Evolutionary conservation across 805 yeast genomes (phyloP).

Genomic region (Millerozyma acaciae): DNA sequence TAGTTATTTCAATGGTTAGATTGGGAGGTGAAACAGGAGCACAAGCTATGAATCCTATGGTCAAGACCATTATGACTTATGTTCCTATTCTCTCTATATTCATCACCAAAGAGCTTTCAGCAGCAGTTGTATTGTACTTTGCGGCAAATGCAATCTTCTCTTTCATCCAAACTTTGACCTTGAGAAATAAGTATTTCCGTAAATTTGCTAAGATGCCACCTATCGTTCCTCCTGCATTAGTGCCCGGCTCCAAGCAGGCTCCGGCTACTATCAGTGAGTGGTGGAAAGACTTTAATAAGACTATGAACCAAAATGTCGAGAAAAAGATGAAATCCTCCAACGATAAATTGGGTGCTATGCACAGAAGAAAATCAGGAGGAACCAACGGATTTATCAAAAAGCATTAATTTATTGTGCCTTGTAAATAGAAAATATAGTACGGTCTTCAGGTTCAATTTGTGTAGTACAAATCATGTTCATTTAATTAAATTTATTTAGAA

Average conservation of each 20-base stretch:
- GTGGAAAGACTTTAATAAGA: constrained; percentile 31
- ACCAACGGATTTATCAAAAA: constrained; percentile 36
- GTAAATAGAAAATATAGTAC: no score
- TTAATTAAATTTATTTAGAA: no score
- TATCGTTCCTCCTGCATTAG: constrained; percentile 49
- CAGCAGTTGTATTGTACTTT: constrained; percentile 83
- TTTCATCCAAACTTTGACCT: constrained; percentile 61
- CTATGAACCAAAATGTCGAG: constrained; percentile 28
- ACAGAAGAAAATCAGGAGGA: constrained; percentile 28
- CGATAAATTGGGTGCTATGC: constrained; percentile 34
- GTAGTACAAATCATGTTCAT: no score
- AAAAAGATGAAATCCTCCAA: constrained; percentile 32
- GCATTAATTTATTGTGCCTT: no score
- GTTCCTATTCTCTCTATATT: constrained; percentile 81
- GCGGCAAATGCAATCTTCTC: constrained; percentile 77
- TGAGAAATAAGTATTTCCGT: constrained; percentile 61
- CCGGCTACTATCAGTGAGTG: constrained; percentile 35
- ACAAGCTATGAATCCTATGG: constrained; percentile 54
- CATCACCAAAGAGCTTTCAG: constrained; percentile 82
- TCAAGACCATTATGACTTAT: constrained; percentile 61
- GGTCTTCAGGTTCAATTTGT: no score
- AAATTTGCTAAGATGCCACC: constrained; percentile 54
- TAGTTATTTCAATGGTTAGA: constrained; percentile 70
- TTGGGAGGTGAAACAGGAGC: constrained; percentile 93
- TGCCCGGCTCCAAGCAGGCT: constrained; percentile 23